phyloP scores from a whole-genome alignment of 2,329 filamentous ascomycete genomes.

The Byssochlamys sp. region DNA sequence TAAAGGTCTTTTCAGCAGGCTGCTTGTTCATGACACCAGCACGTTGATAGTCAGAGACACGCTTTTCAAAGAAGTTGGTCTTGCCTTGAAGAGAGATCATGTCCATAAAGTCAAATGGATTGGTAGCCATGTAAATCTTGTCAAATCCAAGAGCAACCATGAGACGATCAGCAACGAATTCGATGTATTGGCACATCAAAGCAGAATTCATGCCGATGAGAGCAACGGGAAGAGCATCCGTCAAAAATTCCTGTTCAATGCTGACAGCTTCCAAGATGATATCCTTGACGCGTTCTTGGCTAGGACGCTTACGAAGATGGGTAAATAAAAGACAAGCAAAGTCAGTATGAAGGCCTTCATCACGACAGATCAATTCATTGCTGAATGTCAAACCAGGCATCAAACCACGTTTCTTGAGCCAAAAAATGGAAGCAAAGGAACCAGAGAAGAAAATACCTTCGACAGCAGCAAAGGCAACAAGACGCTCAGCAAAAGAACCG shows the following conservation, averaged over 20 bases:
- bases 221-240: slow-evolving; percentile 82
- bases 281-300: slow-evolving; percentile 66
- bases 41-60: slow-evolving; percentile 98
- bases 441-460: slow-evolving; percentile 99
- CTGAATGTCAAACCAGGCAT: slow-evolving; percentile 99
- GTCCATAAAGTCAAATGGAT: slow-evolving; percentile 99
- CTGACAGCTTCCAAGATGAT: slow-evolving; percentile 89
- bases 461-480: slow-evolving; percentile 92
- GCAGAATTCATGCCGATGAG: slow-evolving; percentile 95
- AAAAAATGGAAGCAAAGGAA: slow-evolving; percentile 98
- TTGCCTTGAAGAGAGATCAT: slow-evolving; percentile 97
- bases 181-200: slow-evolving; percentile 99
- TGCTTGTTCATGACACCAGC: slow-evolving; percentile 98
- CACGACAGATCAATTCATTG: slow-evolving; percentile 98
- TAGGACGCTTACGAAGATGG: slow-evolving; percentile 83
- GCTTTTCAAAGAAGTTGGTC: slow-evolving; percentile 99
- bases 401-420: slow-evolving; percentile 98
- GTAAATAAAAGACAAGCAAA: slow-evolving; percentile 96
- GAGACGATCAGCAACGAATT: slow-evolving; percentile 95
- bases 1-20: no score
- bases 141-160: slow-evolving; percentile 85
- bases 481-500: slow-evolving; percentile 86
- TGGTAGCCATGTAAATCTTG: slow-evolving; percentile 83
- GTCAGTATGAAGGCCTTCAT: slow-evolving; percentile 98
- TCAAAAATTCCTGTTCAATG: slow-evolving; percentile 97